Evolutionary conservation across 352 stramenopile genomes (phyloP).

Genomic region (Globisporangium emineosum): DNA sequence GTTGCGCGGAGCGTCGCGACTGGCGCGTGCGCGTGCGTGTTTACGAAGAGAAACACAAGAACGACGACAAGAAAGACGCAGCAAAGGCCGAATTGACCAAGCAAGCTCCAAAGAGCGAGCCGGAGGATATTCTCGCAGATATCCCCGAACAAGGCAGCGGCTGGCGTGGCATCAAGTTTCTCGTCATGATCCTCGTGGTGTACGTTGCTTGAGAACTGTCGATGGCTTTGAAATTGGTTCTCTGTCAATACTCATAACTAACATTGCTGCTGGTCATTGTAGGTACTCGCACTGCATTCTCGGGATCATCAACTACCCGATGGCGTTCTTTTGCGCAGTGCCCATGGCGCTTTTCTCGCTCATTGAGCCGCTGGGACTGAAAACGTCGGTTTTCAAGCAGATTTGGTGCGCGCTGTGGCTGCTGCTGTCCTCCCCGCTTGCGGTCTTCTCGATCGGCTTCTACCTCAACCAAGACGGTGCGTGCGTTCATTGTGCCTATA

Average conservation of each 20-base stretch:
- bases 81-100: background rate
- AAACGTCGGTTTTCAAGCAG: slow-evolving; percentile 23
- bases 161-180: slow-evolving; percentile 57
- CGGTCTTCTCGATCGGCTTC: slow-evolving; percentile 27
- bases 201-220: slow-evolving; percentile 23
- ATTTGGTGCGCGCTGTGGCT: slow-evolving; percentile 41
- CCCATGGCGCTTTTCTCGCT: slow-evolving; percentile 61
- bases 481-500: no score
- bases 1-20: slow-evolving; percentile 34
- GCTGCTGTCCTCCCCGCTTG: slow-evolving; percentile 48
- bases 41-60: slow-evolving; percentile 30
- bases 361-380: slow-evolving; percentile 31
- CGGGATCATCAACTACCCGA: slow-evolving; percentile 79
- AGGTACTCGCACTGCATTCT: slow-evolving; percentile 71
- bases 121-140: slow-evolving; percentile 2
- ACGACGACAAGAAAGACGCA: slow-evolving; percentile 19
- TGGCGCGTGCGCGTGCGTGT: slow-evolving; percentile 34
- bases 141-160: slow-evolving; percentile 33
- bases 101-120: background rate
- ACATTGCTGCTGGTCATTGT: slow-evolving; percentile 19
- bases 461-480: slow-evolving; percentile 25
- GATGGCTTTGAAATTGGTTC: background rate
- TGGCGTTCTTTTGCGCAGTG: slow-evolving; percentile 69
- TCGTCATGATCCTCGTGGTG: slow-evolving; percentile 53
- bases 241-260: background rate